Conservation (phyloP, 164 flowering plant species). For the Stephania yunnanensis region DNA sequence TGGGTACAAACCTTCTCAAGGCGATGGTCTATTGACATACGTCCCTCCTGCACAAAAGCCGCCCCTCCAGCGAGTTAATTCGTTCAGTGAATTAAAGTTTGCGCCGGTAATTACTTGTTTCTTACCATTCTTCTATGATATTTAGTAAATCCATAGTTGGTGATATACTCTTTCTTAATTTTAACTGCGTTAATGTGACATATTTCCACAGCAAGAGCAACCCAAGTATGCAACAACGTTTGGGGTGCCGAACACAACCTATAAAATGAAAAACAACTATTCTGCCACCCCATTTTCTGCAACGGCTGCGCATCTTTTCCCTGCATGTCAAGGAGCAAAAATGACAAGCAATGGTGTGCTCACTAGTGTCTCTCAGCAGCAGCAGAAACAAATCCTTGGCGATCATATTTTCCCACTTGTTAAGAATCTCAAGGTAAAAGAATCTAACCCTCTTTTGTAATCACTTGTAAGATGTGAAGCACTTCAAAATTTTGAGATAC, state of each 20-base stretch:
- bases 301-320: too few species aligned
- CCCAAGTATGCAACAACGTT: background rate
- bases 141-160: background rate
- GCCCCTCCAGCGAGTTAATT: background rate
- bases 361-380: background rate
- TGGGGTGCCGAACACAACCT: background rate
- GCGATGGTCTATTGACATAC: background rate
- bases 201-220: background rate
- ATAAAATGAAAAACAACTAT: background rate
- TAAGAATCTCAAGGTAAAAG: constrained; percentile 1
- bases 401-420: background rate
- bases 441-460: background rate
- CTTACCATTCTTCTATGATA: background rate
- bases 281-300: background rate
- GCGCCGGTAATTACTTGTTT: background rate
- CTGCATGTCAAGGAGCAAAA: background rate
- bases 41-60: background rate
- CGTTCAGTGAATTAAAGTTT: background rate
- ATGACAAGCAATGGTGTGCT: background rate
- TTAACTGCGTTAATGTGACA: background rate
- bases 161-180: background rate
- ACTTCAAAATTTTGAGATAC: background rate
- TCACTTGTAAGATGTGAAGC: background rate
- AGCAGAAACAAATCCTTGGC: constrained; percentile 1
- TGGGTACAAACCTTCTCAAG: background rate